phyloP scores from a whole-genome alignment of 2,329 filamentous ascomycete species.

The Hypoxylon sp. region DNA sequence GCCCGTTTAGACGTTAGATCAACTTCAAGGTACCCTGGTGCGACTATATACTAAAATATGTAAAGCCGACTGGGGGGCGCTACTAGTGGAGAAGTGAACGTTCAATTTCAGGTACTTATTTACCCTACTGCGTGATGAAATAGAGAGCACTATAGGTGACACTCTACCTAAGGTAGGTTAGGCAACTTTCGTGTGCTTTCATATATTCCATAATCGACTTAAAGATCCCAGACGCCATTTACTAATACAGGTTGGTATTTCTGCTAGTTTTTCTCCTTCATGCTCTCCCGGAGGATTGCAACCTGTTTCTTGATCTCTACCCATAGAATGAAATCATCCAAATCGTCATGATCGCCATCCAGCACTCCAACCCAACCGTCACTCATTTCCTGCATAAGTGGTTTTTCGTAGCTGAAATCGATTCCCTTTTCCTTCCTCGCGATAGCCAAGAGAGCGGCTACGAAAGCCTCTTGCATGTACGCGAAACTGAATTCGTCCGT shows the following conservation, averaged over 20 bases:
- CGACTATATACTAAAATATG: neutral
- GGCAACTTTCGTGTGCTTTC: neutral
- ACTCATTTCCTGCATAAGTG: constrained; percentile 51
- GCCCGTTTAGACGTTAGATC: neutral
- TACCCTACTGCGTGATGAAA: neutral
- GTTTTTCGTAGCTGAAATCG: constrained; percentile 50
- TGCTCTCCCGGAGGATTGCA: constrained; percentile 71
- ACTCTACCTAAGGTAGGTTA: neutral
- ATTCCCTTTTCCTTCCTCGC: constrained; percentile 56
- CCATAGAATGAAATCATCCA: constrained; percentile 71
- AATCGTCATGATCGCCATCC: constrained; percentile 53
- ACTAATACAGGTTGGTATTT: constrained; percentile 33
- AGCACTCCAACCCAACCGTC: constrained; percentile 59
- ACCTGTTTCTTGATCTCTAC: constrained; percentile 75
- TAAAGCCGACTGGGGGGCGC: neutral
- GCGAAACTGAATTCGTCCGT: constrained; percentile 78
- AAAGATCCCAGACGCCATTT: neutral
- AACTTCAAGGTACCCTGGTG: neutral
- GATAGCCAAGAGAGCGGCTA: constrained; percentile 73
- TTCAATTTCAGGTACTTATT: neutral
- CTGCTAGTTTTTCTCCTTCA: constrained; percentile 60
- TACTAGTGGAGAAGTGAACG: neutral
- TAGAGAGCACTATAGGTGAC: neutral
- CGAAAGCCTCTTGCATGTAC: constrained; percentile 79
- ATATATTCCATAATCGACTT: neutral